A percentile compares a stretch with the other conserved stretches of the same genome.
phyloP scores from a whole-genome alignment of 2,329 filamentous ascomycete genomes.

The Neopestalotiopsis sp. region DNA sequence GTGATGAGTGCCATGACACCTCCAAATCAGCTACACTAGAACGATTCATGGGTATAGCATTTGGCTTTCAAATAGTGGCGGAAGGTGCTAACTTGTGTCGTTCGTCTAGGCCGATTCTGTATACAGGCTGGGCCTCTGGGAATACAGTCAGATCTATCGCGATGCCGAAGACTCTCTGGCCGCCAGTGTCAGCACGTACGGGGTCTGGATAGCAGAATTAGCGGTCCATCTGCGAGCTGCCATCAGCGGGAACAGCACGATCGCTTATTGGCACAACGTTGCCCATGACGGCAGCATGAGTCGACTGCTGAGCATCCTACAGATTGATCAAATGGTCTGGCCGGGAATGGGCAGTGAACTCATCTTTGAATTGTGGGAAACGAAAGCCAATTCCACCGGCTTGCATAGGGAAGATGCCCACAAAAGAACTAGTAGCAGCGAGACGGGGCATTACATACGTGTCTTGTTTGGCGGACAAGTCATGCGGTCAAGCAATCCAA shows the following conservation, averaged over 20 bases:
- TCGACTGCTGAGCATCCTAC: conserved; percentile 70
- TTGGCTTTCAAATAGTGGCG: background rate
- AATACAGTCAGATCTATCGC: conserved; percentile 81
- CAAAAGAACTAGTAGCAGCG: conserved; percentile 20
- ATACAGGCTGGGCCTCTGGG: conserved; percentile 79
- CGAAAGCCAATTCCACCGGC: conserved; percentile 30
- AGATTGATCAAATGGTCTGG: conserved; percentile 81
- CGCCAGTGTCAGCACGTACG: conserved; percentile 66
- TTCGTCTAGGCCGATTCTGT: conserved; percentile 64
- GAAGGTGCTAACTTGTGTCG: background rate
- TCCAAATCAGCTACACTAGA: too few relatives aligned
- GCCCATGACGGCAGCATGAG: conserved; percentile 80
- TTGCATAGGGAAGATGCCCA: conserved; percentile 13
- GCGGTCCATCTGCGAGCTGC: conserved; percentile 66
- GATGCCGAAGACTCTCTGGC: conserved; percentile 66
- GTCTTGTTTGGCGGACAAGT: conserved; percentile 75
- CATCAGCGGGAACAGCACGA: conserved; percentile 38
- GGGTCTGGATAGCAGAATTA: conserved; percentile 78
- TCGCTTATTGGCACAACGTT: conserved; percentile 75
- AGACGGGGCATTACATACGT: conserved; percentile 58
- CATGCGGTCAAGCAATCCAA: conserved; percentile 71
- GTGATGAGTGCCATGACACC: background rate
- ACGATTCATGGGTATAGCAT: background rate
- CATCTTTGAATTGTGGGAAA: conserved; percentile 74
- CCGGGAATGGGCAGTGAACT: conserved; percentile 83